Evolutionary conservation across 2,329 filamentous ascomycete species (phyloP).

Genomic region (Clonostachys rosea): DNA sequence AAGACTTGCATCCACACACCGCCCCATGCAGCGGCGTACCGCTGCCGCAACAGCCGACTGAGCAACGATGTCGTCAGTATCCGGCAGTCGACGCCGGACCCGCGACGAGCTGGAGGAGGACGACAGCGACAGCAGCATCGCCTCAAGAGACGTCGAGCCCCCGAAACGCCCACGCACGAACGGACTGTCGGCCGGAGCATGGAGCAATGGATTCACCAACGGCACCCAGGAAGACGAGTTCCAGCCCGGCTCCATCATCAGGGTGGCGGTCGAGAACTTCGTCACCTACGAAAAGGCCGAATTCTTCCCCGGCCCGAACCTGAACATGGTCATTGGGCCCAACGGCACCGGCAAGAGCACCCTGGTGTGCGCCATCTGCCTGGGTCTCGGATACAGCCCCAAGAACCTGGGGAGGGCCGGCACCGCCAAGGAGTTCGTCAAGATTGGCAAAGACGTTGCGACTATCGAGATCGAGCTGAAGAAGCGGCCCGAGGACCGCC

Average conservation of each 20-base stretch:
- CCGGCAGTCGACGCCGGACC: constrained; percentile 29
- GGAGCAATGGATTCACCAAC: constrained; percentile 9
- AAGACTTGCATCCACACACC: too few species aligned
- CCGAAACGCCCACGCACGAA: constrained; percentile 29
- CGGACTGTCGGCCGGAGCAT: constrained; percentile 1
- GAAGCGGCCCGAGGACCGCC: constrained; percentile 47
- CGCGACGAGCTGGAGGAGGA: constrained; percentile 34
- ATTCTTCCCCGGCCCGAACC: constrained; percentile 82
- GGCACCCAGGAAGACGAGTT: constrained; percentile 26
- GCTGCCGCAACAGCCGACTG: too few species aligned
- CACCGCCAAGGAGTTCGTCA: constrained; percentile 84
- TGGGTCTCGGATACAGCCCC: constrained; percentile 82
- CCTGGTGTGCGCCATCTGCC: constrained; percentile 90
- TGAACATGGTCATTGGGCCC: constrained; percentile 99
- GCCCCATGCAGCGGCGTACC: too few species aligned
- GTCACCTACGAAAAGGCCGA: constrained; percentile 93
- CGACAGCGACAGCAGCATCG: constrained; percentile 16
- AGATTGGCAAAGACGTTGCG: constrained; percentile 75
- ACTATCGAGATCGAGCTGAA: constrained; percentile 89
- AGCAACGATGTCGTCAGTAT: too few species aligned
- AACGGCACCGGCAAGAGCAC: constrained; percentile 98
- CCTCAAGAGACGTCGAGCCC: constrained; percentile 16
- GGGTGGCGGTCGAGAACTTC: constrained; percentile 83
- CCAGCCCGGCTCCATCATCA: constrained; percentile 80
- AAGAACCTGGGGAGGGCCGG: constrained; percentile 82